Percentiles rank a stretch among this genome's conserved stretches.
phyloP scores from a whole-genome alignment of 1,284 basidiomycete species.

The Rhodotorula sp. region DNA sequence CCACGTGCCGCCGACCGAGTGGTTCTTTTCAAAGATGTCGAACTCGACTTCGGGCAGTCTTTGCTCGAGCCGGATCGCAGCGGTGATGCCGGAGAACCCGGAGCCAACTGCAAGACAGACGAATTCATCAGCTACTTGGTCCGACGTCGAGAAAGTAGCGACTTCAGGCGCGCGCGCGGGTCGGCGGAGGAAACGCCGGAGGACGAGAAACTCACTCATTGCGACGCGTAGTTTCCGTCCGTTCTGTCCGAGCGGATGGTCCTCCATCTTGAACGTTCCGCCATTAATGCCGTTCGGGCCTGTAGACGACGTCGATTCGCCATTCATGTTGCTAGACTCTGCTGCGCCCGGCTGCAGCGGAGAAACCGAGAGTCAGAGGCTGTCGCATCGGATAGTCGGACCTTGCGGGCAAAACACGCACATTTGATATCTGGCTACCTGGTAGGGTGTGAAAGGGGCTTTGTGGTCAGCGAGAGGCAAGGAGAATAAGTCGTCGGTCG shows the following conservation, averaged over 20 bases:
- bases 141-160: not conserved
- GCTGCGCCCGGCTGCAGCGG: not conserved
- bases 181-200: no score
- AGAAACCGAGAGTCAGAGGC: not conserved
- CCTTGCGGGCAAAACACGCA: no score
- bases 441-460: no score
- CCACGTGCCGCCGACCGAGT: constrained; percentile 61
- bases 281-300: not conserved
- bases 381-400: no score
- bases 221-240: constrained; percentile 32
- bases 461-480: no score
- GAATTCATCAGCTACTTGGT: no score
- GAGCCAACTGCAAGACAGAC: constrained; percentile 51
- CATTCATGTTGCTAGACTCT: not conserved
- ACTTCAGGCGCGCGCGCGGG: not conserved
- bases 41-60: constrained; percentile 56
- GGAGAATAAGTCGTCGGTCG: no score
- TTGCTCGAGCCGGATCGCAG: constrained; percentile 61
- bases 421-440: no score
- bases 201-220: constrained; percentile 23
- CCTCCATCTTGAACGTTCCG: constrained; percentile 26
- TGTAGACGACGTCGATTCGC: not conserved
- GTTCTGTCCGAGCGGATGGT: constrained; percentile 25
- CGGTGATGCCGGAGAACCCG: constrained; percentile 59
- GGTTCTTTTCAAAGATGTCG: constrained; percentile 62